phyloP scores from a whole-genome alignment of 208 protist species.

The Naegleria gruberi region DNA sequence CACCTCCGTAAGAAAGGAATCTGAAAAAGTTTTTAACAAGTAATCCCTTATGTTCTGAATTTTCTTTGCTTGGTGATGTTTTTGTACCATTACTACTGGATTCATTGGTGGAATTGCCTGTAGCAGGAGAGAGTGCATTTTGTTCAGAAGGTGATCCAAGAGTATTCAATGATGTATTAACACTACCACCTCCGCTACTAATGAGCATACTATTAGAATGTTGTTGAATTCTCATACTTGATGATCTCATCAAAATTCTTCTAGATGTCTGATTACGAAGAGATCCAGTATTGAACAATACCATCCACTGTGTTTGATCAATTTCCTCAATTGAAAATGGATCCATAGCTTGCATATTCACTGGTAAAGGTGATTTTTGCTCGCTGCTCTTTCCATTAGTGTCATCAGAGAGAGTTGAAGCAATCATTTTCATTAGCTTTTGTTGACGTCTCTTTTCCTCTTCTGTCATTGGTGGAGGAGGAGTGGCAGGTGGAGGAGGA shows the following conservation, averaged over 20 bases:
- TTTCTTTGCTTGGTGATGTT: no score
- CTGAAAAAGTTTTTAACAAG: neutral
- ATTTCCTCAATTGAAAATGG: neutral
- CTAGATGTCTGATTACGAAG: neutral
- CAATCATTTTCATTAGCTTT: neutral
- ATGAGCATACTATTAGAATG: neutral
- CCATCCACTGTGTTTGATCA: neutral
- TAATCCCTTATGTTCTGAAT: neutral
- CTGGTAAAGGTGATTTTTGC: neutral
- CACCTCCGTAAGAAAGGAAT: neutral
- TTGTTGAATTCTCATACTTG: neutral
- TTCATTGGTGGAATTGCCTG: neutral
- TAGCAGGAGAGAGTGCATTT: neutral
- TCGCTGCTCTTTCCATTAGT: neutral
- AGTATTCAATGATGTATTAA: neutral
- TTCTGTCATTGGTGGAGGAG: neutral
- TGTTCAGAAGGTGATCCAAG: neutral
- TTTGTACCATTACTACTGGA: no score
- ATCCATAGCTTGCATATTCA: neutral
- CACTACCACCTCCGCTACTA: neutral
- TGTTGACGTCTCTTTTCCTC: neutral
- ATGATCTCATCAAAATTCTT: neutral
- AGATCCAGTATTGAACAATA: neutral
- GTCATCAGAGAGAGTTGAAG: neutral
- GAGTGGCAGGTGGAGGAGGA: neutral